These are phyloP conservation scores for Acorus gramineus DNA, from an alignment of 106 monocot genomes.

Conservation along the genomic window DNA sequence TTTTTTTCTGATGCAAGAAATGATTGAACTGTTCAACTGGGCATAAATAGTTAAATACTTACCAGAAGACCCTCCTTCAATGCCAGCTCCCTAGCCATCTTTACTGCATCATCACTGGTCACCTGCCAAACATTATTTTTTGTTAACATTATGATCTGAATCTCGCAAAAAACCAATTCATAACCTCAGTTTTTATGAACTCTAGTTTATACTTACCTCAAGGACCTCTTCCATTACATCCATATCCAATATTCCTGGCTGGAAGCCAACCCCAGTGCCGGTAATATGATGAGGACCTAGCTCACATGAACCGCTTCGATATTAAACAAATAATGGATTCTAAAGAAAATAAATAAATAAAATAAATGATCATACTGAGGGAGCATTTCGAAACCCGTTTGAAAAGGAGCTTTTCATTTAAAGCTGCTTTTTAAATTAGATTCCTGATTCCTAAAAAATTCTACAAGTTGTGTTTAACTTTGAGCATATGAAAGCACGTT, in stretches of 20 bases:
- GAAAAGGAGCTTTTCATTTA: neutral
- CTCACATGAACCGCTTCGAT: neutral
- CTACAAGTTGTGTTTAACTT: too few species aligned
- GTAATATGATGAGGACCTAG: conserved; percentile 85
- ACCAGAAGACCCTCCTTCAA: conserved; percentile 88
- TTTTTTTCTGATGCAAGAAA: too few species aligned
- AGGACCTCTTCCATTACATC: conserved; percentile 95
- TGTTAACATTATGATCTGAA: neutral
- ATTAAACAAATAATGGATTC: neutral
- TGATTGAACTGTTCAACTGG: too few species aligned
- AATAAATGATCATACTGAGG: neutral
- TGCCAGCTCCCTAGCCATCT: conserved; percentile 95
- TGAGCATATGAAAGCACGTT: too few species aligned
- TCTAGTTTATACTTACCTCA: conserved; percentile 31
- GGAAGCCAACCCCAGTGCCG: conserved; percentile 94
- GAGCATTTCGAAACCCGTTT: neutral
- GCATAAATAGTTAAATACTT: neutral
- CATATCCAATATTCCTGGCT: conserved; percentile 87
- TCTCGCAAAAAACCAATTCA: too few species aligned
- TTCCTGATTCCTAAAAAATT: too few species aligned
- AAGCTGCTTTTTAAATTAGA: too few species aligned
- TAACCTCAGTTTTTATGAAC: too few species aligned
- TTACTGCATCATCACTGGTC: conserved; percentile 88
- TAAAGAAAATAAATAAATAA: neutral
- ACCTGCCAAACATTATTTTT: conserved; percentile 32